A percentile compares a stretch with the other conserved stretches of the same genome.
Conservation (phyloP, 768 basidiomycete genomes). For the Panus rudis region DNA sequence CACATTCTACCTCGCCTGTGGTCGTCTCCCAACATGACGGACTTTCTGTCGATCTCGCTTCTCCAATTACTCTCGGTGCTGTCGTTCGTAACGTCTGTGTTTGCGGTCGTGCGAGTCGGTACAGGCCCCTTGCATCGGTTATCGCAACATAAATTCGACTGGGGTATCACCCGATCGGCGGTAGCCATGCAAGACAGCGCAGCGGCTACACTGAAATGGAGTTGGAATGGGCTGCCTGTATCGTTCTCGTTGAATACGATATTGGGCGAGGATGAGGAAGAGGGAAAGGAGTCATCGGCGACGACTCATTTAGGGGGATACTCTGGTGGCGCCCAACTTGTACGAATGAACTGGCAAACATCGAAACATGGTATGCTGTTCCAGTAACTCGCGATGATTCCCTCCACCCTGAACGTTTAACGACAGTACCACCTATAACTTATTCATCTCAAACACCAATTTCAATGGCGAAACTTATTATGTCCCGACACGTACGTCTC, state of each 20-base stretch:
- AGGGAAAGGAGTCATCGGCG: slow-evolving; percentile 1
- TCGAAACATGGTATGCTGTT: slow-evolving; percentile 2
- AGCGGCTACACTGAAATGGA: slow-evolving; percentile 13
- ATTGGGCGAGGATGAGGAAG: slow-evolving; percentile 21
- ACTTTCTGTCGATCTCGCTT: slow-evolving; percentile 11
- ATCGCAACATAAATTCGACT: slow-evolving; percentile 13
- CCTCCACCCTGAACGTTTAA: background rate
- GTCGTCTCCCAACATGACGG: slow-evolving; percentile 5
- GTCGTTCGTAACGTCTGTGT: slow-evolving; percentile 13
- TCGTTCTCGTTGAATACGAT: slow-evolving; percentile 20
- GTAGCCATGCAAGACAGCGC: background rate
- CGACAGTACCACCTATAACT: slow-evolving; percentile 11
- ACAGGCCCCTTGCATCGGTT: slow-evolving; percentile 20
- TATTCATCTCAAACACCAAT: slow-evolving; percentile 21
- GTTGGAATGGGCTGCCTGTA: slow-evolving; percentile 17
- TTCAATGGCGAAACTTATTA: slow-evolving; percentile 27
- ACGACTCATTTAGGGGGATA: slow-evolving; percentile 8
- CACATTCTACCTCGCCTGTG: too few relatives aligned
- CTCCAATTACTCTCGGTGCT: slow-evolving; percentile 14
- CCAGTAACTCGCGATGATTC: slow-evolving; percentile 2
- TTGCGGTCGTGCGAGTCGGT: slow-evolving; percentile 16
- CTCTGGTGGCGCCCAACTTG: slow-evolving; percentile 18
- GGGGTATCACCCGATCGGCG: slow-evolving; percentile 7
- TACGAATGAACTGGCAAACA: slow-evolving; percentile 22
- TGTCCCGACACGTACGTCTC: slow-evolving; percentile 24